phyloP scores from a whole-genome alignment of 1,284 basidiomycete species.

The Hymenochaete sp. region DNA sequence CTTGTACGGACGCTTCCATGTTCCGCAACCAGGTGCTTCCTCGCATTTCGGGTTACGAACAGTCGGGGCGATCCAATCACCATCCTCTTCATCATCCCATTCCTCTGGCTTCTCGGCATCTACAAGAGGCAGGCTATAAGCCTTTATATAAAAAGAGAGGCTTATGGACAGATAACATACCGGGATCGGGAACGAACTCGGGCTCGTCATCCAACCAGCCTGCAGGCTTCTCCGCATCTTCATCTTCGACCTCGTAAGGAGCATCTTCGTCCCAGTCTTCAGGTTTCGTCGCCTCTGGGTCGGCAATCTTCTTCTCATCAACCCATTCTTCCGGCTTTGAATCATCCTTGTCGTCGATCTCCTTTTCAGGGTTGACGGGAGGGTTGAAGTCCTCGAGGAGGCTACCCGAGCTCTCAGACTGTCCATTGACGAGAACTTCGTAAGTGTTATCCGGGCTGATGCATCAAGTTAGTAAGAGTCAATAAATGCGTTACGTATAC shows the following conservation, averaged over 20 bases:
- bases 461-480: slow-evolving; percentile 4
- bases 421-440: slow-evolving; percentile 88
- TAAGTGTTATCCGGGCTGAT: slow-evolving; percentile 89
- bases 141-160: neutral
- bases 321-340: slow-evolving; percentile 93
- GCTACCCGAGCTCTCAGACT: slow-evolving; percentile 70
- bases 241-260: slow-evolving; percentile 84
- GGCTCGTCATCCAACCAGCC: slow-evolving; percentile 95
- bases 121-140: slow-evolving; percentile 20
- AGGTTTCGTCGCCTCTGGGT: slow-evolving; percentile 82
- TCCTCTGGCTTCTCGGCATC: slow-evolving; percentile 97
- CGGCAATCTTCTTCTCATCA: slow-evolving; percentile 78
- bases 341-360: slow-evolving; percentile 92
- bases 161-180: slow-evolving; percentile 27
- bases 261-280: slow-evolving; percentile 96
- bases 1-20: slow-evolving; percentile 84
- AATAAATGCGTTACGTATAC: slow-evolving; percentile 6
- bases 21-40: slow-evolving; percentile 88
- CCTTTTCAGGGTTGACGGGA: slow-evolving; percentile 86
- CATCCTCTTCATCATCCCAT: slow-evolving; percentile 99
- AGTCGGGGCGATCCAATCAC: slow-evolving; percentile 92
- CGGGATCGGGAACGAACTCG: slow-evolving; percentile 78
- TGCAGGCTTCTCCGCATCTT: slow-evolving; percentile 82
- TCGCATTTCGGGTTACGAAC: slow-evolving; percentile 87
- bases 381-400: slow-evolving; percentile 94